Evolutionary conservation across 2,329 filamentous ascomycete species (phyloP).

Genomic region (Huntiella moniliformis): DNA sequence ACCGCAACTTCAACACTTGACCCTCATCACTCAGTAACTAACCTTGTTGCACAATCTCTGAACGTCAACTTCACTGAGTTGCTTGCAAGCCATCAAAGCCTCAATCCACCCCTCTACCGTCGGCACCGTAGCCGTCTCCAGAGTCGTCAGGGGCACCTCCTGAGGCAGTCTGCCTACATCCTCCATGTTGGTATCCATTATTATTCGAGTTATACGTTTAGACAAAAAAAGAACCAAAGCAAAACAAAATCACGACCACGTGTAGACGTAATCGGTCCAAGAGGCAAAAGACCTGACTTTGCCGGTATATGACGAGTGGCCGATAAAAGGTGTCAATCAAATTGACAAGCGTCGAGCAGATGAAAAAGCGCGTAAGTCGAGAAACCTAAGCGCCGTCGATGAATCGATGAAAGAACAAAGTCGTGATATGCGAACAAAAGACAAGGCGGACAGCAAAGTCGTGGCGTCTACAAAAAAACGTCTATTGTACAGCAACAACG

Average conservation of each 20-base stretch:
- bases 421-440: too few species aligned
- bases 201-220: background rate
- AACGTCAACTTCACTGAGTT: conserved; percentile 84
- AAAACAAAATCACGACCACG: background rate
- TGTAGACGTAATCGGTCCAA: too few species aligned
- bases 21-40: conserved; percentile 13
- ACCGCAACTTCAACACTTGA: background rate
- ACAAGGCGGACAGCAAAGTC: too few species aligned
- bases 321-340: too few species aligned
- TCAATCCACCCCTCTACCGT: conserved; percentile 98
- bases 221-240: background rate
- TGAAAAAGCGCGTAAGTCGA: too few species aligned
- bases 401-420: too few species aligned
- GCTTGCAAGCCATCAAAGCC: conserved; percentile 95
- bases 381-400: too few species aligned
- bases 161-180: conserved; percentile 78
- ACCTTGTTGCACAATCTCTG: conserved; percentile 97
- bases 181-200: conserved; percentile 98
- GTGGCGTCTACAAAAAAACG: too few species aligned
- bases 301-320: too few species aligned
- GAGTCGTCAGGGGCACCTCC: conserved; percentile 47
- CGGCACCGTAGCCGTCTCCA: conserved; percentile 73
- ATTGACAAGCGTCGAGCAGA: too few species aligned
- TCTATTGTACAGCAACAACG: too few species aligned
- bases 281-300: too few species aligned